phyloP scores from a whole-genome alignment of 129 eudicot genomes.

The carrot (Daucus carota) region DNA sequence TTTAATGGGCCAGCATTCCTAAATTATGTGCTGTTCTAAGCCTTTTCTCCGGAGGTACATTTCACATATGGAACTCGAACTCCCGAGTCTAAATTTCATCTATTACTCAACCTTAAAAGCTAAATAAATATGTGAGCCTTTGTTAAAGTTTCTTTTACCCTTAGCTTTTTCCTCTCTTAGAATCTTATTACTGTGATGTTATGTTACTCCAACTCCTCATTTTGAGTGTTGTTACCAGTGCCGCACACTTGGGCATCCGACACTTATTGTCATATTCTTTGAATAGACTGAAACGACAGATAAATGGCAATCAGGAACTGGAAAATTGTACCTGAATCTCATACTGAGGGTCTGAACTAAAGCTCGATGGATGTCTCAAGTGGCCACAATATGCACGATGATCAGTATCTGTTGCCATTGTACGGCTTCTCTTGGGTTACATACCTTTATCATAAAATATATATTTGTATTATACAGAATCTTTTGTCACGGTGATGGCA shows the following conservation, averaged over 20 bases:
- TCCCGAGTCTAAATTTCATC: neutral
- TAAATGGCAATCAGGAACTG: neutral
- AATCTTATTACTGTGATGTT: neutral
- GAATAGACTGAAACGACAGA: neutral
- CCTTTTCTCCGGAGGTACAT: too few species aligned
- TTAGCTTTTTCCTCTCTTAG: neutral
- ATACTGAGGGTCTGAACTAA: neutral
- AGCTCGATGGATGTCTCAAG: neutral
- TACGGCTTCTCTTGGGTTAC: neutral
- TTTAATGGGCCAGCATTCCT: too few species aligned
- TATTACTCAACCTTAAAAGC: neutral
- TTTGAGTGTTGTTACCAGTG: neutral
- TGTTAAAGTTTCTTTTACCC: neutral
- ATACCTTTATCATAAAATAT: neutral
- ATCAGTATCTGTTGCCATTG: slow-evolving; percentile 12
- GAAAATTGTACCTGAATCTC: neutral
- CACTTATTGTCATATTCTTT: neutral
- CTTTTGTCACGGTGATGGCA: neutral
- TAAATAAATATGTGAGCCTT: neutral
- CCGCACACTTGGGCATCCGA: neutral
- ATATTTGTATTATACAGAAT: neutral
- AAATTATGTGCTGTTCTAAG: too few species aligned
- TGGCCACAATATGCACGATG: slow-evolving; percentile 7
- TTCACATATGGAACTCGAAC: too few species aligned
- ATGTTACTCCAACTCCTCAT: neutral